Base-by-base conservation (phyloP, 805 yeast genomes). In the Schwanniomyces polymorphus region DNA sequence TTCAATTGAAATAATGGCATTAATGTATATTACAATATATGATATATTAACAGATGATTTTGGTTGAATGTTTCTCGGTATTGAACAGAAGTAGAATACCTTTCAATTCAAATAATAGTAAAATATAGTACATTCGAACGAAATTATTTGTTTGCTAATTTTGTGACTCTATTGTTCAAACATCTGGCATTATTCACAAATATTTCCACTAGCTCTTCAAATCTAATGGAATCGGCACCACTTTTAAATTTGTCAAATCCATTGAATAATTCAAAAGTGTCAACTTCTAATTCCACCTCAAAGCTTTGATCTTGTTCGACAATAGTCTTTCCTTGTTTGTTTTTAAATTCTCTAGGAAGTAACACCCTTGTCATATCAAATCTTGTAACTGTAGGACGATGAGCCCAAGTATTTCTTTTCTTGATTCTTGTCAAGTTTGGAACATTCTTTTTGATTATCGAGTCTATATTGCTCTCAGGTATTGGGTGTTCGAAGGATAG, bases 401-500 rank as follows among this genome's bases (percentile, higher is more conserved):
- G 91, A n/a, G 79, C 72, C 67, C 79, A 88, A 48, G 91, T 81
- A 25, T 77, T 75, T 51, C 97, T 76, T 55, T 85, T 84, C 65
- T 91, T 91, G 48, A 80, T 79, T 58, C 97, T 74, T 38, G 80
- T 79, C 48, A 78, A 60, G 21, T 76, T 71, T 7, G 86, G 85
- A 48, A 76, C 70, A 60, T 78, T 72, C 58, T 78, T 70, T 60
- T 74, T 73, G 65, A 80, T 53, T 14, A 67, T 58, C 59, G 72
- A 76, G 67, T 76, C 79, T 61, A 85, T 55, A 70, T 84, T 65
- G 61, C 81, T 66, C 68, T 78, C 82, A 28, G 79, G 76, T 21
- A 80, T 79, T 0, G 97, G 97, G 49, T 84, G 63, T 80, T 91
- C 97, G 26, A 87, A 65, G 33, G 89, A 81, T 52, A 91, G 68